Percentiles rank a stretch among this genome's conserved stretches.
phyloP scores from a whole-genome alignment of 495 filamentous ascomycete species.

The Daldinia childiae region DNA sequence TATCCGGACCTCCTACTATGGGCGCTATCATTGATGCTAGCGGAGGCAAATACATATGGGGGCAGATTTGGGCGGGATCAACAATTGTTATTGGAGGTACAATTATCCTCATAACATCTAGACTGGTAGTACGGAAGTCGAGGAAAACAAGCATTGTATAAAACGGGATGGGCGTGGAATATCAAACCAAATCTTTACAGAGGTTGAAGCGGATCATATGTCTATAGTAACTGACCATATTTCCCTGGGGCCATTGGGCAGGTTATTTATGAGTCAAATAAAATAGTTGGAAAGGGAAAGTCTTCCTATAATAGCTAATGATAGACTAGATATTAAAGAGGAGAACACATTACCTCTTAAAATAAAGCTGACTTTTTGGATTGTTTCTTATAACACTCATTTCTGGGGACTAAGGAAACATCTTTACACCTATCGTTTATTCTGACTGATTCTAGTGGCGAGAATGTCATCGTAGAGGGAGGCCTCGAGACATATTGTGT shows the following conservation, averaged over 20 bases:
- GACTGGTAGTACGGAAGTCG: conserved; percentile 1
- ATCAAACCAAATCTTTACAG: too few species aligned
- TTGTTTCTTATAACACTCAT: background rate
- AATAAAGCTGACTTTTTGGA: background rate
- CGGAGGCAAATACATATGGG: conserved; percentile 50
- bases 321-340: conserved; percentile 5
- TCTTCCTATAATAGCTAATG: conserved; percentile 12
- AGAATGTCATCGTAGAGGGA: background rate
- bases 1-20: conserved; percentile 56
- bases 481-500: background rate
- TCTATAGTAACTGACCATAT: background rate
- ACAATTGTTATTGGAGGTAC: conserved; percentile 27
- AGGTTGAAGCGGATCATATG: too few species aligned
- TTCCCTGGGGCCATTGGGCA: background rate
- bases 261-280: background rate
- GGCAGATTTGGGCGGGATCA: conserved; percentile 53
- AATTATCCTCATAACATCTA: conserved; percentile 21
- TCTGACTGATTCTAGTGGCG: background rate
- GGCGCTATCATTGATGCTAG: conserved; percentile 54
- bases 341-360: background rate
- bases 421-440: background rate
- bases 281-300: background rate
- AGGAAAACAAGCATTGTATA: background rate
- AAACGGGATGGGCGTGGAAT: background rate
- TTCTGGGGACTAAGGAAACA: background rate